Percentiles rank a stretch among this genome's conserved stretches.
Evolutionary conservation across 257 asterid species (phyloP).

Genomic region (Ophiorrhiza pumila): DNA sequence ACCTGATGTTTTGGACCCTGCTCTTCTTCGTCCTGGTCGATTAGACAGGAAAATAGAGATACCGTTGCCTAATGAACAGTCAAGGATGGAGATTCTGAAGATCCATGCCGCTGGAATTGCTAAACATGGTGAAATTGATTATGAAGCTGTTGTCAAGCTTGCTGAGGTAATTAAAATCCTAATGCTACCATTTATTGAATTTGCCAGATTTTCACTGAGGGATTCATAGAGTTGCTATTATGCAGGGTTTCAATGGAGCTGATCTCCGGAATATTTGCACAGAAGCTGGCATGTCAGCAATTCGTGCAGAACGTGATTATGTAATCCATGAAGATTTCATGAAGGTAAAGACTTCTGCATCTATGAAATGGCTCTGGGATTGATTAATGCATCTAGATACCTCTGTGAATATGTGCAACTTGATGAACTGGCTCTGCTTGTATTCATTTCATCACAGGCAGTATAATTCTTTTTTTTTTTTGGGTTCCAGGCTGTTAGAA

Average conservation of each 20-base stretch:
- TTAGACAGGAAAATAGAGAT: slow-evolving; percentile 91
- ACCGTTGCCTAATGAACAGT: slow-evolving; percentile 92
- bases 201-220: not conserved
- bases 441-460: not conserved
- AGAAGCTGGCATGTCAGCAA: slow-evolving; percentile 93
- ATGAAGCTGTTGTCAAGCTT: slow-evolving; percentile 87
- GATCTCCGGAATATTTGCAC: slow-evolving; percentile 92
- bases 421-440: not conserved
- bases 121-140: slow-evolving; percentile 95
- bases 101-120: slow-evolving; percentile 96
- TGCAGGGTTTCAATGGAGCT: slow-evolving; percentile 92
- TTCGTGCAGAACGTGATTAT: slow-evolving; percentile 94
- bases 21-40: slow-evolving; percentile 96
- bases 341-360: slow-evolving; percentile 50
- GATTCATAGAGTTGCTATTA: slow-evolving; percentile 8
- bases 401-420: no score
- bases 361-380: not conserved
- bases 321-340: slow-evolving; percentile 97
- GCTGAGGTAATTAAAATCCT: slow-evolving; percentile 64
- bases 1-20: slow-evolving; percentile 94
- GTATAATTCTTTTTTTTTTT: not conserved
- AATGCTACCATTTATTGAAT: not conserved
- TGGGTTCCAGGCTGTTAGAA: slow-evolving; percentile 77
- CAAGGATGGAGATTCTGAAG: slow-evolving; percentile 86
- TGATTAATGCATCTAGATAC: not conserved